Conservation (phyloP, 108 stramenopile genomes). For the Nitzschia inconspicua region DNA sequence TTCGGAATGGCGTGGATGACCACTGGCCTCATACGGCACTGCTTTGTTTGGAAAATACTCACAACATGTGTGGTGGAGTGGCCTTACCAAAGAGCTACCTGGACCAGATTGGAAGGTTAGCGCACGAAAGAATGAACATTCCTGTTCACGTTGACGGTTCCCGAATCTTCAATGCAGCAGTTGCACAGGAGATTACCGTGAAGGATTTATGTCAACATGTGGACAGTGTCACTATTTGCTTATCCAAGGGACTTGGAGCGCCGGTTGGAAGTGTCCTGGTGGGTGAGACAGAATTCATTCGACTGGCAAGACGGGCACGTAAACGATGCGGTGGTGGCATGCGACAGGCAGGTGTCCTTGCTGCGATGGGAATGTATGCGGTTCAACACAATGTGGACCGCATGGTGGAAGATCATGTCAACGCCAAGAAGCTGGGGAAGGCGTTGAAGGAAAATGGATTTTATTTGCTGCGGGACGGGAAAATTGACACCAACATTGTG, state of each 20-base stretch:
- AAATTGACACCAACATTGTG: constrained; percentile 81
- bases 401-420: constrained; percentile 78
- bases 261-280: constrained; percentile 93
- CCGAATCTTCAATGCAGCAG: constrained; percentile 90
- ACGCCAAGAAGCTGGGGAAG: constrained; percentile 57
- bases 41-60: constrained; percentile 95
- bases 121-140: constrained; percentile 47
- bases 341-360: constrained; percentile 93
- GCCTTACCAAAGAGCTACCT: constrained; percentile 79
- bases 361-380: constrained; percentile 88
- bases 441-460: constrained; percentile 58
- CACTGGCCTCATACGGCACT: constrained; percentile 88
- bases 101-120: constrained; percentile 65
- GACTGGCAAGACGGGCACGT: constrained; percentile 78
- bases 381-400: constrained; percentile 80
- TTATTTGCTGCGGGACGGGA: constrained; percentile 45
- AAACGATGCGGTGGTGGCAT: constrained; percentile 97
- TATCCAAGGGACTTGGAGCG: constrained; percentile 96
- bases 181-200: constrained; percentile 49
- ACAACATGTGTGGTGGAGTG: constrained; percentile 94
- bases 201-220: constrained; percentile 54
- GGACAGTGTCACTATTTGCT: constrained; percentile 91
- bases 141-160: constrained; percentile 89
- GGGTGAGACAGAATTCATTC: constrained; percentile 73
- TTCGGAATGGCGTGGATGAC: constrained; percentile 76